phyloP scores from a whole-genome alignment of 2,329 filamentous ascomycete species.

The Aspergillus calidoustus region DNA sequence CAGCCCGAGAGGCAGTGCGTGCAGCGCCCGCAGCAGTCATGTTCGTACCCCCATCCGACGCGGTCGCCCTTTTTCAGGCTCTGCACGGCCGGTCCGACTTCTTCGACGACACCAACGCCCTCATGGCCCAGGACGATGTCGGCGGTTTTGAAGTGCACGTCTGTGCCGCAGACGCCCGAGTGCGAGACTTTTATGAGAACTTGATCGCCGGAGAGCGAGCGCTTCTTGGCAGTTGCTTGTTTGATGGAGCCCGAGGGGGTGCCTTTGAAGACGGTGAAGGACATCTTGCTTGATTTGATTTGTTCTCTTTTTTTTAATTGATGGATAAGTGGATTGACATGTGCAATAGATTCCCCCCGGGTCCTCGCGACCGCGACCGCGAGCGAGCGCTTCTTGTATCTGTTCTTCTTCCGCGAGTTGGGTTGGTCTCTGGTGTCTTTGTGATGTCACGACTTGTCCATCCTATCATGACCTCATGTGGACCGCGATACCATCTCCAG shows the following conservation, averaged over 20 bases:
- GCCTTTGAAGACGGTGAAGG: constrained; percentile 68
- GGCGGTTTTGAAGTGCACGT: constrained; percentile 5
- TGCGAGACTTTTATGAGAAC: constrained; percentile 68
- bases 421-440: too few relatives aligned
- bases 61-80: constrained; percentile 46
- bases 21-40: constrained; percentile 45
- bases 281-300: neutral
- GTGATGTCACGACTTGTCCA: neutral
- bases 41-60: constrained; percentile 49
- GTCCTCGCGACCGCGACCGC: too few relatives aligned
- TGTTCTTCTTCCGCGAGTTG: too few relatives aligned
- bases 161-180: constrained; percentile 62
- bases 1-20: constrained; percentile 39
- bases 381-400: too few relatives aligned
- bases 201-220: constrained; percentile 38
- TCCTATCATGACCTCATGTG: constrained; percentile 1
- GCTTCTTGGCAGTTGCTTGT: constrained; percentile 51
- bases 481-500: neutral
- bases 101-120: constrained; percentile 41
- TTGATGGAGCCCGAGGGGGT: constrained; percentile 59
- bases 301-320: neutral
- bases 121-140: constrained; percentile 47
- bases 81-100: constrained; percentile 35
- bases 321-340: neutral
- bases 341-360: neutral